A percentile compares a stretch with the other conserved stretches of the same genome.
These are phyloP conservation scores for Coemansia sp. DNA, from an alignment of 192 early-diverging fungal genomes.

Conservation along the genomic window DNA sequence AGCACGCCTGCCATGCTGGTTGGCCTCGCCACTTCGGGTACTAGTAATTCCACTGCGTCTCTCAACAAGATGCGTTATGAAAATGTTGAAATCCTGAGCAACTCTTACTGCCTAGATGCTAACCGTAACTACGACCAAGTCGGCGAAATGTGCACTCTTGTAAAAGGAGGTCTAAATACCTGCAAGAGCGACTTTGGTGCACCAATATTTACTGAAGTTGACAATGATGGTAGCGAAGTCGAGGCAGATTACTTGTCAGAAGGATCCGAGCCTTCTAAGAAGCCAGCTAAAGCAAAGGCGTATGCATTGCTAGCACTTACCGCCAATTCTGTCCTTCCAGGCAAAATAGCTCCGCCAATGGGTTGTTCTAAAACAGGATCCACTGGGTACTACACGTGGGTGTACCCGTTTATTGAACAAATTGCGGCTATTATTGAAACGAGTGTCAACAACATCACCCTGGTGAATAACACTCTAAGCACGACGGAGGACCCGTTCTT, in stretches of 20 bases:
- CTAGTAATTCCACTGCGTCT: background rate
- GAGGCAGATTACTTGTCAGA: background rate
- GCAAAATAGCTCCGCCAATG: background rate
- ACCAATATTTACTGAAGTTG: constrained; percentile 8
- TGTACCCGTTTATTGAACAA: constrained; percentile 14
- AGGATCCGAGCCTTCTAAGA: background rate
- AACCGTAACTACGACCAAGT: background rate
- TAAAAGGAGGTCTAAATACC: constrained; percentile 5
- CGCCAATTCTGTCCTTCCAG: background rate
- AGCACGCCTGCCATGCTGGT: constrained; percentile 10
- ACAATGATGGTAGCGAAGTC: background rate
- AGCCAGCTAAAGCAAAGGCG: background rate
- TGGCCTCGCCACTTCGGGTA: constrained; percentile 1
- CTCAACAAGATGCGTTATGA: constrained; percentile 3
- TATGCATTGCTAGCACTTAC: constrained; percentile 20
- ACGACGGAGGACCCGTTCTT: background rate
- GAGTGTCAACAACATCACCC: background rate
- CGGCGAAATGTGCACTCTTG: constrained; percentile 11
- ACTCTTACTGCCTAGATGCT: background rate
- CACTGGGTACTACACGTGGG: constrained; percentile 19
- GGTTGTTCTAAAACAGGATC: background rate
- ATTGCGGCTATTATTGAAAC: constrained; percentile 2
- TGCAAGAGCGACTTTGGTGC: constrained; percentile 14
- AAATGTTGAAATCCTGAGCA: background rate
- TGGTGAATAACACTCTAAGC: constrained; percentile 1